Base-by-base conservation (phyloP, 2,329 filamentous ascomycete species). In the Beauveria pseudobassiana region DNA sequence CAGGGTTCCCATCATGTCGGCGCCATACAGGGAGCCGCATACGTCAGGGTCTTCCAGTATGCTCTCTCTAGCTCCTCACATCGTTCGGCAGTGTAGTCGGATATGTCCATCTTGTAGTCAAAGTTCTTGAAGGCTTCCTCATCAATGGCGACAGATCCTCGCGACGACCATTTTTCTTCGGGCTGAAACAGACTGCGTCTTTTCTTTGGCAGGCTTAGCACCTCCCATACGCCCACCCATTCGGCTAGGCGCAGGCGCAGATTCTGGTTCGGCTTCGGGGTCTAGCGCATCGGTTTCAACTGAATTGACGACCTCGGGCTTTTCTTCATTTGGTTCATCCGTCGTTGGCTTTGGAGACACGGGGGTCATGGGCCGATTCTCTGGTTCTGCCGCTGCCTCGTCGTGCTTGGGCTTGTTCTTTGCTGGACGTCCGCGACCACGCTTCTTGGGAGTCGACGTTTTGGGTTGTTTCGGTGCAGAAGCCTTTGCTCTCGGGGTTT, bases 11-110 rank as follows among this genome's bases (percentile, higher is more conserved):
- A 93, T 92, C 83, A 99, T 90, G 74, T 99, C 95, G 8, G 95
- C 95, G 58, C 95, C 95, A 68, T 99, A 99, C 73, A 99, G 85
- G 95, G 95, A 62, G 91, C 88, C 52, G 93, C 96, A 75, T 96
- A 99, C 24, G 93, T 97, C 64, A 99, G 81, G 1, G 91, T 96
- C 76, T 96, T 97, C 95, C 95, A 99, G 76, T 99, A 99, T 49
- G 88, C 88, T 59, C 91, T 88, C 75, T 99, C 95, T 6, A 99
- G 82, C 72, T 99, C 95, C 67, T 96, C 91, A 71, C 95, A 98
- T 63, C 96, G 85, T 73, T 98, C 93, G 0, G 88, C 83, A 0
- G 92, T 96, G 72, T 89, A 99, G 59, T 98, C 91, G 6, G 93
- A 90, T 38, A 91, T 83, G 66, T 93, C 87, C 75, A 97, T 89